Evolutionary conservation across 2,329 filamentous ascomycete genomes (phyloP).

Genomic region (Ophiostoma perfectum): DNA sequence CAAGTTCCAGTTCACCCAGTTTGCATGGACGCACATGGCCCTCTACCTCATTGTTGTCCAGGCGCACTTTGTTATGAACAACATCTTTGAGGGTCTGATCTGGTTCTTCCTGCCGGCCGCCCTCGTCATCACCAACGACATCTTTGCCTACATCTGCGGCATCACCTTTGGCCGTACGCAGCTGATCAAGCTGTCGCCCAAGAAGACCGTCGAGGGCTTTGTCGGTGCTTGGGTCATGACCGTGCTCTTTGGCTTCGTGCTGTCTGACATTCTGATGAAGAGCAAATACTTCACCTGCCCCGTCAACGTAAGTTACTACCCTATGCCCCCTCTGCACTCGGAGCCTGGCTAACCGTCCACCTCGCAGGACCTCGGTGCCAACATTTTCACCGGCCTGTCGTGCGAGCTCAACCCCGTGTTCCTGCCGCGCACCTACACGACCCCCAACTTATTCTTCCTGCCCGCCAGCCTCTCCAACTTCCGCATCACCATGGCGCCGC

Average conservation of each 20-base stretch:
- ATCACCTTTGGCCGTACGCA: constrained; percentile 96
- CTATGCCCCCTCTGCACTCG: not conserved
- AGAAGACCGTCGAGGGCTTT: constrained; percentile 98
- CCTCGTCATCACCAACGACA: constrained; percentile 97
- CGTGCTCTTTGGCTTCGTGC: constrained; percentile 71
- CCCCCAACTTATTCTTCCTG: constrained; percentile 68
- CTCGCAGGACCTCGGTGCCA: constrained; percentile 74
- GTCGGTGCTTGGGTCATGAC: constrained; percentile 96
- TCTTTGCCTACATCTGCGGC: constrained; percentile 95
- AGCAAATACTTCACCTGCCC: constrained; percentile 99
- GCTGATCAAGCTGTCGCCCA: constrained; percentile 94
- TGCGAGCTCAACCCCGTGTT: constrained; percentile 93
- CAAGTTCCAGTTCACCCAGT: constrained; percentile 98
- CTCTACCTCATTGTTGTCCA: constrained; percentile 96
- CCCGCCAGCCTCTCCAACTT: constrained; percentile 49
- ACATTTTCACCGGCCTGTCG: constrained; percentile 81
- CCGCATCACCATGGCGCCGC: constrained; percentile 72
- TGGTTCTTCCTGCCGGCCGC: constrained; percentile 98
- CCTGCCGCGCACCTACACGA: constrained; percentile 65
- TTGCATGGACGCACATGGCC: constrained; percentile 99
- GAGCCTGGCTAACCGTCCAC: constrained; percentile 4
- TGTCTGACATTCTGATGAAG: constrained; percentile 78
- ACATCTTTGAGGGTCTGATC: constrained; percentile 98
- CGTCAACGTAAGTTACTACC: constrained; percentile 59
- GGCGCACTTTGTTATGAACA: constrained; percentile 99